Percentiles rank a stretch among this genome's conserved stretches.
Conservation (phyloP, 2,329 filamentous ascomycete species). For the Pyrenophora graminea region DNA sequence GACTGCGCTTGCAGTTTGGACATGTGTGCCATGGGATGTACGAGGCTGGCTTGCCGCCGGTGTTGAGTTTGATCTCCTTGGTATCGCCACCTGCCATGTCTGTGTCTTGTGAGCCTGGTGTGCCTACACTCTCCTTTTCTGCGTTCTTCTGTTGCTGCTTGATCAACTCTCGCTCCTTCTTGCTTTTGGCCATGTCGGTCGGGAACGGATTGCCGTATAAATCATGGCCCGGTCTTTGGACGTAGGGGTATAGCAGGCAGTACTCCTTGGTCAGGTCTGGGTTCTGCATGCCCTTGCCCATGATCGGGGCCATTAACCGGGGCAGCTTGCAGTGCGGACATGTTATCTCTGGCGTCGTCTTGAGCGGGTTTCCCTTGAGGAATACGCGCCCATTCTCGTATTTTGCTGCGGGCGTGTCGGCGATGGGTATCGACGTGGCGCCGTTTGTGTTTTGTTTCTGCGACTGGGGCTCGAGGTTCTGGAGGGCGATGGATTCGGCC, state of each 20-base stretch:
- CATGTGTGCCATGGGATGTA: constrained; percentile 62
- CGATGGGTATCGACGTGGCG: constrained; percentile 55
- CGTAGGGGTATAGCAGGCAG: constrained; percentile 79
- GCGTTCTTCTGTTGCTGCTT: constrained; percentile 49
- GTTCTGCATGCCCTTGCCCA: constrained; percentile 70
- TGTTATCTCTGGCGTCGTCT: constrained; percentile 71
- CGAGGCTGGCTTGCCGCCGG: constrained; percentile 51
- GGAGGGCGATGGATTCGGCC: constrained; percentile 46
- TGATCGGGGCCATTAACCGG: constrained; percentile 71
- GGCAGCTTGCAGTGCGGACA: constrained; percentile 77
- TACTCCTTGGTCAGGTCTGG: constrained; percentile 65
- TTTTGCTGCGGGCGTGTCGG: constrained; percentile 67
- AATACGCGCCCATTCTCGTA: constrained; percentile 72
- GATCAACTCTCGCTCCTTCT: constrained; percentile 68
- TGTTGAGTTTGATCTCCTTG: constrained; percentile 54
- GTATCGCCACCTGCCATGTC: constrained; percentile 42
- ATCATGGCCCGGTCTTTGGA: constrained; percentile 75
- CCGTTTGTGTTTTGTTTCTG: constrained; percentile 42
- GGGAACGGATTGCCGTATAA: constrained; percentile 84
- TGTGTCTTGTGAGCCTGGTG: constrained; percentile 52
- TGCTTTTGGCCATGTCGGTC: constrained; percentile 73
- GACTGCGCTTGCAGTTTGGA: constrained; percentile 64
- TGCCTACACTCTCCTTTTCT: constrained; percentile 51
- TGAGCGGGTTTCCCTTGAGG: constrained; percentile 73
- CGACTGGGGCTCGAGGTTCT: constrained; percentile 41